Conservation (phyloP, 2,329 filamentous ascomycete genomes). For the Penicillium sp. region DNA sequence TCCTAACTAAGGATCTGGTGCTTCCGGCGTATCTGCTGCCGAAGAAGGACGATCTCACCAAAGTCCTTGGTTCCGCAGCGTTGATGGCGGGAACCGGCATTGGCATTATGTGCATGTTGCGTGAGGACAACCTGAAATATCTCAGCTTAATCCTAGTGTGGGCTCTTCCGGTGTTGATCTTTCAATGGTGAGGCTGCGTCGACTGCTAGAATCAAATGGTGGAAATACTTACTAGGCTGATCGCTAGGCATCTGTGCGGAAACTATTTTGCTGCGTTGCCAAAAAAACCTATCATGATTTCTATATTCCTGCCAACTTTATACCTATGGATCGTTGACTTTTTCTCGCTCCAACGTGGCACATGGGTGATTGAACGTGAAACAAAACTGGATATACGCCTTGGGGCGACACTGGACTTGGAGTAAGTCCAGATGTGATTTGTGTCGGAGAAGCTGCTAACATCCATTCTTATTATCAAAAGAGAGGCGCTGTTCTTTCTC, state of each 20-base stretch:
- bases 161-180: conserved; percentile 65
- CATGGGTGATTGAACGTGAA: conserved; percentile 68
- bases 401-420: conserved; percentile 64
- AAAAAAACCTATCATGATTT: conserved; percentile 38
- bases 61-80: background rate
- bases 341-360: conserved; percentile 64
- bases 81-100: background rate
- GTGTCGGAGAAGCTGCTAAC: background rate
- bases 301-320: conserved; percentile 62
- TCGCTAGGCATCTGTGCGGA: background rate
- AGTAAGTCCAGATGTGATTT: conserved; percentile 38
- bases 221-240: background rate
- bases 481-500: conserved; percentile 71
- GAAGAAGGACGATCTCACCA: conserved; percentile 23
- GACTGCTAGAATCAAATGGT: background rate
- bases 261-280: background rate
- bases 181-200: conserved; percentile 59
- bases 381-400: conserved; percentile 66
- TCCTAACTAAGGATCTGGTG: conserved; percentile 64
- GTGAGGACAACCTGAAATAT: conserved; percentile 53
- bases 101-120: background rate
- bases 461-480: conserved; percentile 4
- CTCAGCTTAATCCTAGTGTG: conserved; percentile 69
- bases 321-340: conserved; percentile 75
- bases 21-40: conserved; percentile 55